Conservation (phyloP, 2,329 filamentous ascomycete species). For the Talaromyces rugulosus region DNA sequence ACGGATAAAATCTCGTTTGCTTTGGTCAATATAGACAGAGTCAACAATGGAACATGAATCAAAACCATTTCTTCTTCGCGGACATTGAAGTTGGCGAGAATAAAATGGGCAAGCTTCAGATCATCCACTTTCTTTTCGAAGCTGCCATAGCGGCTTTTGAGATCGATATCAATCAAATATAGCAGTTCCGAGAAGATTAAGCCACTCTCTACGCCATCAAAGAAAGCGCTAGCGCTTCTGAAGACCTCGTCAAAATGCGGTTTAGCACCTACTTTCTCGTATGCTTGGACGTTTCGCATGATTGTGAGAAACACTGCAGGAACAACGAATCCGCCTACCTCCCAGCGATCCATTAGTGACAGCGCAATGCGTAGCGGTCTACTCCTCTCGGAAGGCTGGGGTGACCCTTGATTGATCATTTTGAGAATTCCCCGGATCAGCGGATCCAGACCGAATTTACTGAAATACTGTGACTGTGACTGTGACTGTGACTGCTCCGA, state of each 20-base stretch:
- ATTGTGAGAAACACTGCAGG: constrained; percentile 84
- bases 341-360: constrained; percentile 97
- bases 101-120: constrained; percentile 72
- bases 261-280: constrained; percentile 64
- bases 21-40: constrained; percentile 58
- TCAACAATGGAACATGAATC: constrained; percentile 73
- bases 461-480: constrained; percentile 78
- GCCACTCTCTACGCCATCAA: constrained; percentile 92
- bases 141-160: constrained; percentile 47
- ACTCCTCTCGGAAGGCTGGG: constrained; percentile 63
- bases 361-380: constrained; percentile 87
- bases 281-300: constrained; percentile 72
- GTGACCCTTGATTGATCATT: constrained; percentile 62
- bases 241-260: constrained; percentile 79
- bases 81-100: constrained; percentile 84
- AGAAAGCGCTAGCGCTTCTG: constrained; percentile 90
- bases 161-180: constrained; percentile 54
- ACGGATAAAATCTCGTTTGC: constrained; percentile 32
- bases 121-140: constrained; percentile 55
- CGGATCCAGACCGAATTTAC: constrained; percentile 69
- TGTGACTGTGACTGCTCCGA: constrained; percentile 59
- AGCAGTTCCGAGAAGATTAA: constrained; percentile 85
- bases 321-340: constrained; percentile 86
- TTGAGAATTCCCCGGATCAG: constrained; percentile 70
- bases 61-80: constrained; percentile 94